Conservation (phyloP, 2,329 filamentous ascomycete species). For the Cytospora paraplurivora region DNA sequence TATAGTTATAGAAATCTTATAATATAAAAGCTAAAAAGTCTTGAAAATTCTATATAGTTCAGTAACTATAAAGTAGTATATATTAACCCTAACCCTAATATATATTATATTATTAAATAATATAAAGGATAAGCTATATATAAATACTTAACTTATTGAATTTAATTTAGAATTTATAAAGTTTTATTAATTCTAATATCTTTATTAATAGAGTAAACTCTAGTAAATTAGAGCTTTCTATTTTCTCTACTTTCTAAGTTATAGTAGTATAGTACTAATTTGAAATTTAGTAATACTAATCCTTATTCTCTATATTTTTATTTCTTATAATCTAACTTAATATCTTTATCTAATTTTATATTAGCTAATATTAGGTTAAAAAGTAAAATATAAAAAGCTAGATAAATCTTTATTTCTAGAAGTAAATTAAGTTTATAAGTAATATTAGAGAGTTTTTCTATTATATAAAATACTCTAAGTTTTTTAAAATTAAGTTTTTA, state of each 20-base stretch:
- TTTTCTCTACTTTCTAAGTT: background rate
- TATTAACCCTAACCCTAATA: background rate
- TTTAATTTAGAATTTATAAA: background rate
- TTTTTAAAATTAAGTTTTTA: constrained; percentile 3
- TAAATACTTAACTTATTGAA: no score
- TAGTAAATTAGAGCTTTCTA: no score
- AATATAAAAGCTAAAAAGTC: no score
- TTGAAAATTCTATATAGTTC: background rate
- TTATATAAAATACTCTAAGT: background rate
- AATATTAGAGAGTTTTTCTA: background rate
- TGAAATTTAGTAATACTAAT: no score
- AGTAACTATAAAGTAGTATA: background rate
- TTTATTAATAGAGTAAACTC: no score
- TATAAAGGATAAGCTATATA: background rate
- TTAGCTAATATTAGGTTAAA: background rate
- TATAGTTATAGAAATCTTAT: no score
- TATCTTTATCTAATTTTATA: background rate
- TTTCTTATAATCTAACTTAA: background rate
- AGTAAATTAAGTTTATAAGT: background rate
- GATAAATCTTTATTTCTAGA: background rate
- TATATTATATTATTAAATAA: background rate
- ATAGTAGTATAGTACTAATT: background rate
- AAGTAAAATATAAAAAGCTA: background rate
- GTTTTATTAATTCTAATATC: background rate
- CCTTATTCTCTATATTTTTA: constrained; percentile 1